A percentile compares a stretch with the other conserved stretches of the same genome.
Conservation (phyloP, 2,329 filamentous ascomycete genomes). For the Alternaria panax region DNA sequence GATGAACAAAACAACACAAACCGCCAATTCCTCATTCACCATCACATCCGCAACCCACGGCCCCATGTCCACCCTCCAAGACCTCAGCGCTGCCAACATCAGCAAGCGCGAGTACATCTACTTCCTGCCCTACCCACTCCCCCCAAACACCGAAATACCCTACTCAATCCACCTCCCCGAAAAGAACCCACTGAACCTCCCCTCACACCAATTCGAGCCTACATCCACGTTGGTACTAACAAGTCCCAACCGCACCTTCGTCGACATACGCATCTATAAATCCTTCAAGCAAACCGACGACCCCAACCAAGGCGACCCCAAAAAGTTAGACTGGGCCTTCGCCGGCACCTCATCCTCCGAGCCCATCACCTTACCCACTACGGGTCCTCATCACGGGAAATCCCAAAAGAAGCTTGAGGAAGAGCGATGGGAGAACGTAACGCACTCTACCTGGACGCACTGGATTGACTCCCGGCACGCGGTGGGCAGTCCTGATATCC, state of each 20-base stretch:
- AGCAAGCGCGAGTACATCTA: slow-evolving; percentile 63
- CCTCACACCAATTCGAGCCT: slow-evolving; percentile 56
- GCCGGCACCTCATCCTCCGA: slow-evolving; percentile 58
- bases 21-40: slow-evolving; percentile 6
- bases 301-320: slow-evolving; percentile 39
- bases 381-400: not conserved
- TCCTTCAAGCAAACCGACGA: slow-evolving; percentile 9
- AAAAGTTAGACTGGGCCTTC: slow-evolving; percentile 70
- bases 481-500: slow-evolving; percentile 40
- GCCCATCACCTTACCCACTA: not conserved
- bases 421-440: slow-evolving; percentile 15
- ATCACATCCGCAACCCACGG: slow-evolving; percentile 1
- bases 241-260: slow-evolving; percentile 63
- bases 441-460: slow-evolving; percentile 61
- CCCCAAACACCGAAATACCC: slow-evolving; percentile 31
- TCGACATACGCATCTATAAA: slow-evolving; percentile 66
- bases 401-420: not conserved
- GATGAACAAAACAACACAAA: not conserved
- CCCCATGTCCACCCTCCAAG: not conserved
- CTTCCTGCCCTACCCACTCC: slow-evolving; percentile 58
- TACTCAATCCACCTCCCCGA: slow-evolving; percentile 38
- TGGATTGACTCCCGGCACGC: slow-evolving; percentile 64
- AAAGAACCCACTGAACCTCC: slow-evolving; percentile 36
- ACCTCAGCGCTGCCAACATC: slow-evolving; percentile 10
- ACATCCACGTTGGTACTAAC: slow-evolving; percentile 72